These are phyloP conservation scores for Cytidiella melzeri DNA, from an alignment of 768 basidiomycete species.

Conservation along the genomic window DNA sequence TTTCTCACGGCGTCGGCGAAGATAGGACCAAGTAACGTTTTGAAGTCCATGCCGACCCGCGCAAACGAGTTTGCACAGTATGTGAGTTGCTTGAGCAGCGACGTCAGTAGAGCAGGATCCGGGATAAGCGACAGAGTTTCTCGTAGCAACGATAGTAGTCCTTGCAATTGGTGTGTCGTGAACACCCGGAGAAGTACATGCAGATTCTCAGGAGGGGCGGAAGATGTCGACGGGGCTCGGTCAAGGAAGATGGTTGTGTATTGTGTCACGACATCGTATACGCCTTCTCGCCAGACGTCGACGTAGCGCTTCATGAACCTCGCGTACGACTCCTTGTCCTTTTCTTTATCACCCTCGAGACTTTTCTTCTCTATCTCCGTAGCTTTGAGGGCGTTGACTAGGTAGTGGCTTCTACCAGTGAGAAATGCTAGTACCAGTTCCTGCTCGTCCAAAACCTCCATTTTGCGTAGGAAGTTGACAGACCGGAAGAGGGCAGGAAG, in stretches of 20 bases:
- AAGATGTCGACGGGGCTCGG: slow-evolving; percentile 32
- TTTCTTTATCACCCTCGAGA: slow-evolving; percentile 37
- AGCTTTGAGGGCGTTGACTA: slow-evolving; percentile 51
- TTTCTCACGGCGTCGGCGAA: slow-evolving; percentile 58
- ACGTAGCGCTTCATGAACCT: slow-evolving; percentile 82
- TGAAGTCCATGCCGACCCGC: slow-evolving; percentile 90
- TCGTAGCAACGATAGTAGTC: slow-evolving; percentile 63
- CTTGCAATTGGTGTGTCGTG: slow-evolving; percentile 51
- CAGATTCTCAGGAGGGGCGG: slow-evolving; percentile 24
- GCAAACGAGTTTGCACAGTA: slow-evolving; percentile 92
- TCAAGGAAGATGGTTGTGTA: slow-evolving; percentile 88
- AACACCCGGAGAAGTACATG: slow-evolving; percentile 59
- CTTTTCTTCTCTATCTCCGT: slow-evolving; percentile 34
- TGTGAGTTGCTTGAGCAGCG: slow-evolving; percentile 86
- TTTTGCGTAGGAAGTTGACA: slow-evolving; percentile 78
- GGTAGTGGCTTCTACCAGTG: slow-evolving; percentile 60
- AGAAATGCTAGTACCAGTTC: slow-evolving; percentile 87
- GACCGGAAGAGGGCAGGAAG: slow-evolving; percentile 88
- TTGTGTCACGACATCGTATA: slow-evolving; percentile 88
- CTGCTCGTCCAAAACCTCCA: slow-evolving; percentile 64
- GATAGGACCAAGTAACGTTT: slow-evolving; percentile 55
- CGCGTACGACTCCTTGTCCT: slow-evolving; percentile 66
- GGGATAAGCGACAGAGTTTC: slow-evolving; percentile 56
- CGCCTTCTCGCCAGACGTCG: slow-evolving; percentile 87
- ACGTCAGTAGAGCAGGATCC: slow-evolving; percentile 59